phyloP scores from a whole-genome alignment of 2,329 filamentous ascomycete species.

The Diaporthe vaccinii region DNA sequence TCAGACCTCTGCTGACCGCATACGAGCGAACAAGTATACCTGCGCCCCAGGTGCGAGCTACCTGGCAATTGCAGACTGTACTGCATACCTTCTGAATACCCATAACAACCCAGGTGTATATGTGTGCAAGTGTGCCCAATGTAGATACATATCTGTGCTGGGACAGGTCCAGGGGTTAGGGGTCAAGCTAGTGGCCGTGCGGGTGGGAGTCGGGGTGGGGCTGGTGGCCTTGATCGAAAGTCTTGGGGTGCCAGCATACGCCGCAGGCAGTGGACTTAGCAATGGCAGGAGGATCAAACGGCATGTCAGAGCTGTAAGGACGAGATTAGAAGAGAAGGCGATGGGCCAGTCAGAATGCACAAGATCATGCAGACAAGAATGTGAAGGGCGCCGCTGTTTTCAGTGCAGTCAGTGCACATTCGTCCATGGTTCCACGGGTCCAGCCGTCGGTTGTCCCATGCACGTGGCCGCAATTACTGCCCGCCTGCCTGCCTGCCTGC shows the following conservation, averaged over 20 bases:
- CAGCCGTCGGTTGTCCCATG: slow-evolving; percentile 12
- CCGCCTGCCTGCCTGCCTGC: neutral
- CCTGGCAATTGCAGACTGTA: neutral
- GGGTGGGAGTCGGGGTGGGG: neutral
- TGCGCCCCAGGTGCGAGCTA: no score
- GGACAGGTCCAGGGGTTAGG: neutral
- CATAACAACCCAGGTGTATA: neutral
- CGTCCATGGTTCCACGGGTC: slow-evolving; percentile 20
- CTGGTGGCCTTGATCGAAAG: no score
- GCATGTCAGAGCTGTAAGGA: neutral
- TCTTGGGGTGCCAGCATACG: no score
- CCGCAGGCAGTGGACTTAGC: no score
- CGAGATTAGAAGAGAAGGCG: neutral
- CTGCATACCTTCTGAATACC: no score
- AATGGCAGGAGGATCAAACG: neutral
- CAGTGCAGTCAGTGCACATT: neutral
- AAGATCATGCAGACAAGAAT: neutral
- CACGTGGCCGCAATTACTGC: slow-evolving; percentile 6
- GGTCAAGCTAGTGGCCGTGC: neutral
- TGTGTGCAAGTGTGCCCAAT: neutral
- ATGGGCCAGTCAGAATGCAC: neutral
- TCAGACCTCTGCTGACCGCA: neutral
- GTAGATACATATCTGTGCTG: neutral
- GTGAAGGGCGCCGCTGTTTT: no score
- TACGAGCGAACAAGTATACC: neutral